phyloP scores from a whole-genome alignment of 2,329 filamentous ascomycete species.

The Diatrype stigma region DNA sequence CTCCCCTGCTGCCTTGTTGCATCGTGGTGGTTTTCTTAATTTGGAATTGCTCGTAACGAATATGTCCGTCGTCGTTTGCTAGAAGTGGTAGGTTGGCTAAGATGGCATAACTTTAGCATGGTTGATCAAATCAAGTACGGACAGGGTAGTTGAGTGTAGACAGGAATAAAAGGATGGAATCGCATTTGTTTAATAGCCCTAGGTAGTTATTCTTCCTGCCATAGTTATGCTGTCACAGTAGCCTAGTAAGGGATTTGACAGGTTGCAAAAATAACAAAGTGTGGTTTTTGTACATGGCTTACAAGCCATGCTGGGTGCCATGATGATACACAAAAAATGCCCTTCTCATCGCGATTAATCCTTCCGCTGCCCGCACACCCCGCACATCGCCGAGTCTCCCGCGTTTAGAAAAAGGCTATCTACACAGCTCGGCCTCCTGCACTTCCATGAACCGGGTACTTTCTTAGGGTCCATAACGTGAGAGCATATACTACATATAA shows the following conservation, averaged over 20 bases:
- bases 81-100: neutral
- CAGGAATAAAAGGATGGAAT: too few relatives aligned
- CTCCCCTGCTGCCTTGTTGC: neutral
- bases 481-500: conserved; percentile 65
- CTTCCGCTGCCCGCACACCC: conserved; percentile 56
- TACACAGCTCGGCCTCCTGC: conserved; percentile 51
- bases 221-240: too few relatives aligned
- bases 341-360: conserved; percentile 8
- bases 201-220: too few relatives aligned
- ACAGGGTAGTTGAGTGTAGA: too few relatives aligned
- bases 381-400: conserved; percentile 65
- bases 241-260: too few relatives aligned
- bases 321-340: neutral
- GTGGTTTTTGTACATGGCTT: too few relatives aligned
- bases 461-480: conserved; percentile 59
- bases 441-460: conserved; percentile 60
- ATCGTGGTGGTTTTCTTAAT: neutral
- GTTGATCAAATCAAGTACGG: neutral
- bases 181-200: too few relatives aligned
- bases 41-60: neutral
- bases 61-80: too few relatives aligned
- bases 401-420: conserved; percentile 61
- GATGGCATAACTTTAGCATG: neutral
- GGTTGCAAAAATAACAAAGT: too few relatives aligned
- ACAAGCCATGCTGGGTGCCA: too few relatives aligned